Conservation (phyloP, 495 filamentous ascomycete genomes). For the Penicillium waksmanii region DNA sequence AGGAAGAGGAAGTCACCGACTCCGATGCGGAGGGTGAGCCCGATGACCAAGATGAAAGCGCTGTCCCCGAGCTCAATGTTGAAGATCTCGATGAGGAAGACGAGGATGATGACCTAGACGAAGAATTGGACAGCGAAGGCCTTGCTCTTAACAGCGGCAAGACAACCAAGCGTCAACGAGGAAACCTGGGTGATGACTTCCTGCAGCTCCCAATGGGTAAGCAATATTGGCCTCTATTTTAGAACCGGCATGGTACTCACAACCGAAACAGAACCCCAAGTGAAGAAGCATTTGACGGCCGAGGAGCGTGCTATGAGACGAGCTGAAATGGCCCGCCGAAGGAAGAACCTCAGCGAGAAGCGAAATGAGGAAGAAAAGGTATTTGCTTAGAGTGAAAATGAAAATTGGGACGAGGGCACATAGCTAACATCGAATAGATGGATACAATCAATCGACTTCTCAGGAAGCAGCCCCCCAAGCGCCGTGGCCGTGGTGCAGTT, state of each 20-base stretch:
- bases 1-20: constrained; percentile 59
- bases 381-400: constrained; percentile 14
- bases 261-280: constrained; percentile 74
- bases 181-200: constrained; percentile 69
- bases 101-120: constrained; percentile 62
- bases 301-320: constrained; percentile 95
- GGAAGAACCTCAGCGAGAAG: constrained; percentile 97
- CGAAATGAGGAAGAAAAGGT: constrained; percentile 99
- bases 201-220: constrained; percentile 85
- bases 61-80: constrained; percentile 40
- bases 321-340: constrained; percentile 91
- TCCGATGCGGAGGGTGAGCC: constrained; percentile 56
- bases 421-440: constrained; percentile 57
- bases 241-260: constrained; percentile 17
- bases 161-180: constrained; percentile 86
- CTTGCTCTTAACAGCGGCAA: constrained; percentile 69
- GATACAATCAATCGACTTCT: constrained; percentile 98
- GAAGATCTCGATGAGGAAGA: constrained; percentile 53
- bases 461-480: constrained; percentile 93
- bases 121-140: constrained; percentile 68
- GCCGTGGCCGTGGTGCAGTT: constrained; percentile 56
- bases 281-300: constrained; percentile 88
- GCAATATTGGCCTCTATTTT: constrained; percentile 7
- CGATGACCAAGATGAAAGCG: constrained; percentile 55
- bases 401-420: background rate